phyloP scores from a whole-genome alignment of 1,284 basidiomycete genomes.

The Fistulina hepatica region DNA sequence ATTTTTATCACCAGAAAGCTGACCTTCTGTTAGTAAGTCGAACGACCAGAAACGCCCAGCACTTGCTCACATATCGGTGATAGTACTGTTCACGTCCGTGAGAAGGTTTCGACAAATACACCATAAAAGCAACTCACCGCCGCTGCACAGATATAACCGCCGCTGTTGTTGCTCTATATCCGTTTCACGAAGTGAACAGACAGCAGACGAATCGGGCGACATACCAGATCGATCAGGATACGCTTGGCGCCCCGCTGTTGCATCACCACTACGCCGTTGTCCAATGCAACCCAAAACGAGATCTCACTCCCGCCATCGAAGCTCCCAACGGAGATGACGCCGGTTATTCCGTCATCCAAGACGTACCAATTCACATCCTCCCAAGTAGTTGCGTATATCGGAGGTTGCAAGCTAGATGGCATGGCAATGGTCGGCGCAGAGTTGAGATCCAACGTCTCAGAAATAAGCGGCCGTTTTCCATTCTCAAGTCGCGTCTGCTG shows the following conservation, averaged over 20 bases:
- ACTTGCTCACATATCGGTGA: constrained; percentile 48
- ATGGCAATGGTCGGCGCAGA: too few relatives aligned
- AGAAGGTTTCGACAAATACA: constrained; percentile 2
- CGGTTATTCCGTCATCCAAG: constrained; percentile 39
- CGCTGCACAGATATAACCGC: constrained; percentile 51
- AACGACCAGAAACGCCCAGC: neutral
- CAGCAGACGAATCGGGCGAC: constrained; percentile 13
- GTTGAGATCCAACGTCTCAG: neutral
- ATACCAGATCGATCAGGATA: constrained; percentile 47
- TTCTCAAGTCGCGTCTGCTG: neutral
- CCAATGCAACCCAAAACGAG: constrained; percentile 31
- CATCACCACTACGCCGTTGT: constrained; percentile 38
- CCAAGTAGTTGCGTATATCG: constrained; percentile 31
- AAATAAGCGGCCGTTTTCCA: neutral
- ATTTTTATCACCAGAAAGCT: constrained; percentile 43
- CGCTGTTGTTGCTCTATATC: constrained; percentile 45
- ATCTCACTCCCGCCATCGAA: constrained; percentile 38
- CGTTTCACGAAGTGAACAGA: neutral
- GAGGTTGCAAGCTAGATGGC: constrained; percentile 31
- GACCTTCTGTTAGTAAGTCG: neutral
- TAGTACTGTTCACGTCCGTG: constrained; percentile 35
- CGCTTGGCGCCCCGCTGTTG: constrained; percentile 38
- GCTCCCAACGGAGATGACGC: constrained; percentile 48
- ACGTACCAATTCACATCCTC: constrained; percentile 45
- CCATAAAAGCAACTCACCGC: constrained; percentile 30